Conservation (phyloP, 2,329 filamentous ascomycete genomes). For the Claviceps pazoutovae region DNA sequence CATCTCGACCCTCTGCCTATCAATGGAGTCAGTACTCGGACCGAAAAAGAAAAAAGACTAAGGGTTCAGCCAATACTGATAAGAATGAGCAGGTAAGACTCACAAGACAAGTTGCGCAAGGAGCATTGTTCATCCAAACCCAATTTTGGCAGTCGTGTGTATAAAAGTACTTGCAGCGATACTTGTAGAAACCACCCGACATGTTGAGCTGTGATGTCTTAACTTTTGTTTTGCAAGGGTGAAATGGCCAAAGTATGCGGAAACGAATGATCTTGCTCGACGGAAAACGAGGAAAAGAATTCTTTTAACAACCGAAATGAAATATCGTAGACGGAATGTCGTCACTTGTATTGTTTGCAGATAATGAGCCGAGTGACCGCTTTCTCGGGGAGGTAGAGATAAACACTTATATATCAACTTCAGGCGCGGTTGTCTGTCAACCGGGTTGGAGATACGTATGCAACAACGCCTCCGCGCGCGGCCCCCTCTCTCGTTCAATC, state of each 20-base stretch:
- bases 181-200: conserved; percentile 34
- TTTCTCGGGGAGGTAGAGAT: neutral
- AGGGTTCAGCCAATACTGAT: too few relatives aligned
- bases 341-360: neutral
- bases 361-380: neutral
- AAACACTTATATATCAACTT: neutral
- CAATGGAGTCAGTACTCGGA: neutral
- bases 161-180: conserved; percentile 41
- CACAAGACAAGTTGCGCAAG: conserved; percentile 37
- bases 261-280: neutral
- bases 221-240: neutral
- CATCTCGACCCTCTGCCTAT: conserved; percentile 37
- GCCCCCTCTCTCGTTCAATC: neutral
- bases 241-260: neutral
- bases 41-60: neutral
- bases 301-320: neutral
- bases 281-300: neutral
- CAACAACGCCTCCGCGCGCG: too few relatives aligned
- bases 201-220: conserved; percentile 9
- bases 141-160: conserved; percentile 38
- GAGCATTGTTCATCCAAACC: conserved; percentile 38
- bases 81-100: conserved; percentile 12
- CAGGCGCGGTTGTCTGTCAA: neutral
- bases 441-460: neutral
- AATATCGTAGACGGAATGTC: neutral